phyloP scores from a whole-genome alignment of 352 stramenopile species.

The Pythium brassicae region DNA sequence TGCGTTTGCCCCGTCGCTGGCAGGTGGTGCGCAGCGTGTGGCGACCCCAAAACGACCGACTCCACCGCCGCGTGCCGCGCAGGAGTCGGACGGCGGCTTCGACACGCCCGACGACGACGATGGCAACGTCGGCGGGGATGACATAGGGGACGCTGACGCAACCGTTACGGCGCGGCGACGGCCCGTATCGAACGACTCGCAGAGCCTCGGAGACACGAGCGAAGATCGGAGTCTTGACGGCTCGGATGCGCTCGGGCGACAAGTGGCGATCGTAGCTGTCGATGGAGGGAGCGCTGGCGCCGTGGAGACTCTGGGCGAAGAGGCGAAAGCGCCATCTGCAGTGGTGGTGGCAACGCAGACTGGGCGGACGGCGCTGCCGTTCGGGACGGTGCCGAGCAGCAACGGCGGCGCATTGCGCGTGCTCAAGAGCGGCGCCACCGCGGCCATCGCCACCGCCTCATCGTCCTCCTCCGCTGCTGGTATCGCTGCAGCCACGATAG shows the following conservation, averaged over 20 bases:
- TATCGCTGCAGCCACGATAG: constrained; percentile 2
- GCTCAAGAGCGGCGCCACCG: constrained; percentile 6
- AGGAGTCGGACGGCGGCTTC: constrained; percentile 14
- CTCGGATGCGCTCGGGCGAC: constrained; percentile 1
- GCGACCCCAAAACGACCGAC: constrained; percentile 35
- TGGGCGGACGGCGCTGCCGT: constrained; percentile 24
- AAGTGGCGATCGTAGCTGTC: neutral
- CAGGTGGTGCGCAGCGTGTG: constrained; percentile 54
- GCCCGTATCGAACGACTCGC: constrained; percentile 2
- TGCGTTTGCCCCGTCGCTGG: constrained; percentile 34
- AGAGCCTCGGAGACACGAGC: constrained; percentile 3
- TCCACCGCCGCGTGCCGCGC: neutral
- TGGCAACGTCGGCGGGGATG: neutral
- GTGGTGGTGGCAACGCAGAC: constrained; percentile 12
- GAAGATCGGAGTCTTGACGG: constrained; percentile 6
- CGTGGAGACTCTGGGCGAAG: neutral
- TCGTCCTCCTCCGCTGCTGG: too few species aligned
- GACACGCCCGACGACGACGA: constrained; percentile 1
- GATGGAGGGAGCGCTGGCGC: neutral
- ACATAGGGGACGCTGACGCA: neutral
- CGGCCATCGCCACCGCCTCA: neutral
- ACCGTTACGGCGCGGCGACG: neutral
- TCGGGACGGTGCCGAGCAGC: constrained; percentile 17
- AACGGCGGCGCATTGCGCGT: constrained; percentile 20
- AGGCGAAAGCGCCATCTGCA: constrained; percentile 10